Percentiles rank a stretch among this genome's conserved stretches.
These are phyloP conservation scores for Arabis hirsuta DNA, from an alignment of 345 rosid genomes.

Conservation along the genomic window DNA sequence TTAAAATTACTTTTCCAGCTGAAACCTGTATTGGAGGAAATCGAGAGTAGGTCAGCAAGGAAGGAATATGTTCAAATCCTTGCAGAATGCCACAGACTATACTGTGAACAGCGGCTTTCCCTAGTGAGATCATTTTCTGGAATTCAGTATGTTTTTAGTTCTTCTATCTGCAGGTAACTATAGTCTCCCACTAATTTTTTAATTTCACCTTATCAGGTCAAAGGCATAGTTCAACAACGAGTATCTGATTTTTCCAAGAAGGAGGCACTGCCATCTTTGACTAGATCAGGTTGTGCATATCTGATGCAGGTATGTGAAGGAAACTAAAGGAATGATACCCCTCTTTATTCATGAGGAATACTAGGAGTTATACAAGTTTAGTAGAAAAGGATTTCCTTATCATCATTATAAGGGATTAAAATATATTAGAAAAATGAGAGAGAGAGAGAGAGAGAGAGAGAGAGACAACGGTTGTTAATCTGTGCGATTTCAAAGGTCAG, in stretches of 20 bases:
- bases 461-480: conserved; percentile 1
- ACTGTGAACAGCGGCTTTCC: conserved; percentile 93
- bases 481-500: conserved; percentile 19
- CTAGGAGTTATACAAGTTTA: conserved; percentile 25
- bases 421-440: conserved; percentile 9
- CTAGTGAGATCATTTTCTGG: conserved; percentile 58
- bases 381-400: conserved; percentile 15
- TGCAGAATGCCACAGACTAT: conserved; percentile 88
- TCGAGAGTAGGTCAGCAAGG: conserved; percentile 91
- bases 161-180: conserved; percentile 27
- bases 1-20: conserved; percentile 59
- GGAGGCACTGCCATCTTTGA: conserved; percentile 89
- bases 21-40: conserved; percentile 85
- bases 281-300: conserved; percentile 97
- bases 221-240: conserved; percentile 87
- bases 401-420: conserved; percentile 8
- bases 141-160: conserved; percentile 18
- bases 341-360: conserved; percentile 17
- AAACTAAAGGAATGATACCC: background rate
- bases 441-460: background rate
- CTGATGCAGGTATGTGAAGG: conserved; percentile 75
- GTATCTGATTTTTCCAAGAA: conserved; percentile 87
- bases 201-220: conserved; percentile 56
- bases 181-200: conserved; percentile 16
- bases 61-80: conserved; percentile 85